A percentile compares a stretch with the other conserved stretches of the same genome.
These are phyloP conservation scores for Monilinia fructicola DNA, from an alignment of 2,329 filamentous ascomycete species.

Conservation along the genomic window DNA sequence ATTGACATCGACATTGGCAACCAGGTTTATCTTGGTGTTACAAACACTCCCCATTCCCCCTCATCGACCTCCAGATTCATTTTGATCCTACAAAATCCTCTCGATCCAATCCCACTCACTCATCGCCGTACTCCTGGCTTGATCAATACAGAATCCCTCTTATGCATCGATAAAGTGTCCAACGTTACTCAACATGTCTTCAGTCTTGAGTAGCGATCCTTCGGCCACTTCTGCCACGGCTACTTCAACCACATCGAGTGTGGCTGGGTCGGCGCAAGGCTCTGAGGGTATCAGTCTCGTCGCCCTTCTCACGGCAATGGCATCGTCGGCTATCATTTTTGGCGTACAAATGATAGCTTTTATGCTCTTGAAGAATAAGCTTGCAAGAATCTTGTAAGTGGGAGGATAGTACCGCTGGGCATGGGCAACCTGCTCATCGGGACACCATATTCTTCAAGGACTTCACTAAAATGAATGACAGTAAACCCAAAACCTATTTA, in stretches of 20 bases:
- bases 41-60: too few relatives aligned
- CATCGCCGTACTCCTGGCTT: neutral
- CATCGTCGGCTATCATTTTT: slow-evolving; percentile 38
- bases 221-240: slow-evolving; percentile 9
- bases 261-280: slow-evolving; percentile 31
- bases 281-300: slow-evolving; percentile 39
- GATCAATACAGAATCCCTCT: neutral
- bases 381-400: slow-evolving; percentile 79
- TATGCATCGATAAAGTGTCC: slow-evolving; percentile 11
- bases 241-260: neutral
- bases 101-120: neutral
- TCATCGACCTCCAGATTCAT: too few relatives aligned
- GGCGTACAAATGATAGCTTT: slow-evolving; percentile 64
- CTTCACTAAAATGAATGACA: slow-evolving; percentile 42
- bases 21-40: too few relatives aligned
- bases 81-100: neutral
- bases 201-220: slow-evolving; percentile 5
- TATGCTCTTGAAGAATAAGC: slow-evolving; percentile 70
- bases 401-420: neutral
- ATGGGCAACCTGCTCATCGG: neutral
- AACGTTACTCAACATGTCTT: slow-evolving; percentile 22
- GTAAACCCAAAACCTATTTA: slow-evolving; percentile 80
- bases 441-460: neutral
- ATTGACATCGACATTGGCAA: neutral
- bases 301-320: slow-evolving; percentile 39